Conservation (phyloP, 495 filamentous ascomycete genomes). For the Patellaria atrata region DNA sequence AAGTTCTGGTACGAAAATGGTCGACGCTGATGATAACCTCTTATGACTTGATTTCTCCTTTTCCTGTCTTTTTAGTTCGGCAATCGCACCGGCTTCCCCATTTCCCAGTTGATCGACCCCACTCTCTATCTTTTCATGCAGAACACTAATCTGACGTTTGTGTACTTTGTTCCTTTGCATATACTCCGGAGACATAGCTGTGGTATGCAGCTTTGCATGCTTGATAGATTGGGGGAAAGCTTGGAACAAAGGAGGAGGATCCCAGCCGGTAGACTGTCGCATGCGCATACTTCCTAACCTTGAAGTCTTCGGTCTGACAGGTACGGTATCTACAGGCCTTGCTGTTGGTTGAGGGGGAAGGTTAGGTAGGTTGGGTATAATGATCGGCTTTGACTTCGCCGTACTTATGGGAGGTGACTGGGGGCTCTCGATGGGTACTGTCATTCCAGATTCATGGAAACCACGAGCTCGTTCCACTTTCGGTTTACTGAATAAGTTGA, state of each 20-base stretch:
- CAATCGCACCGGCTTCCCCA: conserved; percentile 20
- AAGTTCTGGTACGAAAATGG: conserved; percentile 43
- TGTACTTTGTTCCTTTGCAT: conserved; percentile 49
- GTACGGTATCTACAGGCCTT: conserved; percentile 7
- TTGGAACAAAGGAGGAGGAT: conserved; percentile 72
- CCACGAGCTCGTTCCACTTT: conserved; percentile 29
- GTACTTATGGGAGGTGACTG: conserved; percentile 6
- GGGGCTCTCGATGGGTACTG: conserved; percentile 15
- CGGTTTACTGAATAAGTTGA: conserved; percentile 28
- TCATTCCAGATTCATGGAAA: conserved; percentile 23
- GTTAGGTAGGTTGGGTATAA: conserved; percentile 9
- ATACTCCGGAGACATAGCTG: conserved; percentile 37
- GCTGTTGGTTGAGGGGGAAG: background rate
- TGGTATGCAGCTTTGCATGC: conserved; percentile 37
- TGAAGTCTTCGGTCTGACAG: conserved; percentile 6
- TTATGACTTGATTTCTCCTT: conserved; percentile 5
- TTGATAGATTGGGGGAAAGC: conserved; percentile 76
- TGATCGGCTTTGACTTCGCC: conserved; percentile 11
- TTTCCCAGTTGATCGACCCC: conserved; percentile 23
- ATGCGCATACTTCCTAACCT: conserved; percentile 5
- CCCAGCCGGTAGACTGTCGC: conserved; percentile 34
- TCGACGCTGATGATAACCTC: conserved; percentile 37
- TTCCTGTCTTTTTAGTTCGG: conserved; percentile 18
- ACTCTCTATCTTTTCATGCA: conserved; percentile 28
- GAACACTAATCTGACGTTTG: conserved; percentile 29